Conservation (phyloP, 805 yeast genomes). For the Kodamaea kaohsiungensis region DNA sequence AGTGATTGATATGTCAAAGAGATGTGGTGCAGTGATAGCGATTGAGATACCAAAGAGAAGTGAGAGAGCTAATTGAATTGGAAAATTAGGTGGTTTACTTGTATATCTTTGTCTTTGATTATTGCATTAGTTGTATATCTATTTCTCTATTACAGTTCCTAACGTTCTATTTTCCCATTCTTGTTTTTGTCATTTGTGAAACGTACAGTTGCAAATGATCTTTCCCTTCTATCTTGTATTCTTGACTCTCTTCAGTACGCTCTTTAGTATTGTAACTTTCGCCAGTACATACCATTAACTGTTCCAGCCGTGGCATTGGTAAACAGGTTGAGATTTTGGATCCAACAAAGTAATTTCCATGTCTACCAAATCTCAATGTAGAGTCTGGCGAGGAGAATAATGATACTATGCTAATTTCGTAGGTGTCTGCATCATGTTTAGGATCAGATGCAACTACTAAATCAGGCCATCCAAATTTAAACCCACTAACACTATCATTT, state of each 20-base stretch:
- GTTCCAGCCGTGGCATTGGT: not conserved
- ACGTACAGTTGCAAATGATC: conserved; percentile 25
- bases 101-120: too few species aligned
- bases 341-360: conserved; percentile 20
- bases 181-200: conserved; percentile 18
- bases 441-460: conserved; percentile 5
- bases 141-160: not conserved
- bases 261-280: conserved; percentile 14
- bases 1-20: too few species aligned
- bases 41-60: too few species aligned
- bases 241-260: conserved; percentile 3
- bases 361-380: conserved; percentile 32
- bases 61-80: too few species aligned
- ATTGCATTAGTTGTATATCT: too few species aligned
- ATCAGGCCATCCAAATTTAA: conserved; percentile 24
- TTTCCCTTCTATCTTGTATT: conserved; percentile 17
- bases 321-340: not conserved
- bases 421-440: conserved; percentile 7
- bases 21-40: too few species aligned
- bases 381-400: conserved; percentile 17
- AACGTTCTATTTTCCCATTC: conserved; percentile 7
- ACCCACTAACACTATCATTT: conserved; percentile 8
- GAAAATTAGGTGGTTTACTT: too few species aligned
- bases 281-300: conserved; percentile 16
- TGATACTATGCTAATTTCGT: conserved; percentile 11